Evolutionary conservation across 495 filamentous ascomycete genomes (phyloP).

Genomic region (Pyrenula massariospora): DNA sequence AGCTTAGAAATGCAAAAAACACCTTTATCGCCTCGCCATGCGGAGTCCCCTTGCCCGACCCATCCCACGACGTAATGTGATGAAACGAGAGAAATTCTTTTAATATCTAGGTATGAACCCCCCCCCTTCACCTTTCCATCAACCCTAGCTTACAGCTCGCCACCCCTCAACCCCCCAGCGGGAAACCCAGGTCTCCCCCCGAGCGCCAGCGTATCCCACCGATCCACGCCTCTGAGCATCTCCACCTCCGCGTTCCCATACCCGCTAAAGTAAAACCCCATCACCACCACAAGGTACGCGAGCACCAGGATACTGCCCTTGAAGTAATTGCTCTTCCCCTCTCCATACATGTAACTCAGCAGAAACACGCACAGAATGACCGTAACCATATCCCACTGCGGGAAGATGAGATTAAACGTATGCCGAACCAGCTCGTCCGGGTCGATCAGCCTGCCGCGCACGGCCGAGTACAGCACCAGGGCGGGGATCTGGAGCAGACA

Average conservation of each 20-base stretch:
- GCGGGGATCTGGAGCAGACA: conserved; percentile 94
- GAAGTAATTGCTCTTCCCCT: conserved; percentile 71
- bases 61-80: too few relatives aligned
- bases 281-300: conserved; percentile 83
- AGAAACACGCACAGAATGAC: conserved; percentile 97
- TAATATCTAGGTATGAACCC: too few relatives aligned
- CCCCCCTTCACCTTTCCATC: not conserved
- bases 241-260: conserved; percentile 50
- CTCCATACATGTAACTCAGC: conserved; percentile 93
- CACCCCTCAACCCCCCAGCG: not conserved
- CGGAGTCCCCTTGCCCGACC: too few relatives aligned
- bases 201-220: conserved; percentile 59
- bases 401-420: conserved; percentile 92
- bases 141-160: not conserved
- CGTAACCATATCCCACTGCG: conserved; percentile 98
- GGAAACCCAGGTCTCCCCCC: conserved; percentile 10
- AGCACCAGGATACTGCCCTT: conserved; percentile 87
- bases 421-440: conserved; percentile 52
- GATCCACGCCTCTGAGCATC: conserved; percentile 34
- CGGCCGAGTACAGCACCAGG: conserved; percentile 80
- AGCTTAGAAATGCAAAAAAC: too few relatives aligned
- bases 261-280: conserved; percentile 83
- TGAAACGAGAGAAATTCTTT: too few relatives aligned
- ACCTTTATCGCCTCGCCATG: too few relatives aligned
- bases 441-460: conserved; percentile 37